A percentile compares a stretch with the other conserved stretches of the same genome.
These are phyloP conservation scores for Deinandra increscens DNA, from an alignment of 129 eudicot genomes.

Conservation along the genomic window DNA sequence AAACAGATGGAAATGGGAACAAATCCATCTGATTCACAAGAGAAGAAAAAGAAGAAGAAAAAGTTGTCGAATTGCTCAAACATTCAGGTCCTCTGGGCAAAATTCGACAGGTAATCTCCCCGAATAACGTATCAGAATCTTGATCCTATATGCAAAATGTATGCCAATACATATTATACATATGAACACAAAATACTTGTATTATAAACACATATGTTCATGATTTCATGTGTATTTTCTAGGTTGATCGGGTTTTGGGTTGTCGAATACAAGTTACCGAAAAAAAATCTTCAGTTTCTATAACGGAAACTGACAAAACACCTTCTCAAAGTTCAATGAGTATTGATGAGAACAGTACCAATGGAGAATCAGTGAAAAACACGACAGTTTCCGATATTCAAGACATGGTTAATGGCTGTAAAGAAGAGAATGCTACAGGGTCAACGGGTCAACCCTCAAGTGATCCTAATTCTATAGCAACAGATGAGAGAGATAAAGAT, in stretches of 20 bases:
- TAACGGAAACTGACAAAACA: conserved; percentile 26
- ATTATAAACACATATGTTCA: not conserved
- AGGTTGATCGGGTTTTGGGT: conserved; percentile 93
- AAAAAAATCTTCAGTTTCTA: conserved; percentile 23
- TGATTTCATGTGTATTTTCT: conserved; percentile 14
- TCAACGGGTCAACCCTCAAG: conserved; percentile 15
- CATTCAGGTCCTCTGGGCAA: conserved; percentile 27
- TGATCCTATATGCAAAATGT: not conserved
- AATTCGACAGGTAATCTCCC: conserved; percentile 49
- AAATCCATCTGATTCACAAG: conserved; percentile 35
- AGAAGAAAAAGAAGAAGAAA: conserved; percentile 16
- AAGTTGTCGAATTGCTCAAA: conserved; percentile 27
- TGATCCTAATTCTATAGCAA: conserved; percentile 26
- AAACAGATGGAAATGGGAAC: conserved; percentile 47
- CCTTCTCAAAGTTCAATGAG: conserved; percentile 32
- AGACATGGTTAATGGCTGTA: conserved; percentile 40
- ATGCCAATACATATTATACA: not conserved
- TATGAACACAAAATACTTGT: not conserved
- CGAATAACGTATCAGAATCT: not conserved
- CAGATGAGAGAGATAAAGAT: conserved; percentile 30
- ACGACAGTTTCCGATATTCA: conserved; percentile 26
- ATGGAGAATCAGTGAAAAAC: conserved; percentile 31
- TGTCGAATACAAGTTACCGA: conserved; percentile 63
- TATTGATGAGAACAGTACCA: conserved; percentile 27
- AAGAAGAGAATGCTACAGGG: conserved; percentile 32